Evolutionary conservation across 805 yeast genomes (phyloP).

Genomic region (Saccharomycopsis babjevae): DNA sequence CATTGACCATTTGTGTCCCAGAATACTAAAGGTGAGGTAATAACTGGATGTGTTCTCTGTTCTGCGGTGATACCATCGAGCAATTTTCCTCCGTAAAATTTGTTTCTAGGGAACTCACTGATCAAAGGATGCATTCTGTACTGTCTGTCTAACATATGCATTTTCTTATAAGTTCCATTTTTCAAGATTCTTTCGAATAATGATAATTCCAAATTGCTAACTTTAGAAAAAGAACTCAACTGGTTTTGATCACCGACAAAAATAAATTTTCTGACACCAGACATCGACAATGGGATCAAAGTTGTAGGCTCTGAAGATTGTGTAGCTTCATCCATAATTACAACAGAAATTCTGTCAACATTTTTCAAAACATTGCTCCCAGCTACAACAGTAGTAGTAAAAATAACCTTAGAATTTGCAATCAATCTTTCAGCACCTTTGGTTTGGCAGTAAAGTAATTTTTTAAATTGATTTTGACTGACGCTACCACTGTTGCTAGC

Average conservation of each 20-base stretch:
- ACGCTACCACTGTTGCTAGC: conserved; percentile 35
- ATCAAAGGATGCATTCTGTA: conserved; percentile 60
- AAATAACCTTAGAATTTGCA: conserved; percentile 58
- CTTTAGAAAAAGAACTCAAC: conserved; percentile 59
- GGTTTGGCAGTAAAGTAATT: conserved; percentile 35
- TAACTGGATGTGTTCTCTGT: conserved; percentile 36
- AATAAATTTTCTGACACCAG: conserved; percentile 55
- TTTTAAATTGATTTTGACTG: conserved; percentile 39
- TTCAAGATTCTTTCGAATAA: conserved; percentile 55
- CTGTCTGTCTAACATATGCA: conserved; percentile 61
- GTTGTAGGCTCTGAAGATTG: conserved; percentile 69
- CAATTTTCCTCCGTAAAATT: conserved; percentile 40
- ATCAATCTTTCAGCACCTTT: conserved; percentile 40
- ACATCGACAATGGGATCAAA: conserved; percentile 58
- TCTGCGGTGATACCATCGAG: conserved; percentile 49
- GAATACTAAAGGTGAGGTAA: conserved; percentile 47
- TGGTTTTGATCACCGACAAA: conserved; percentile 74
- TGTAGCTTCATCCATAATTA: conserved; percentile 72
- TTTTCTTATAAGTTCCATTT: conserved; percentile 50
- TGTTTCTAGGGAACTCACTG: conserved; percentile 46
- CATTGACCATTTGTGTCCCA: conserved; percentile 47
- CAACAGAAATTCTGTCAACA: conserved; percentile 47
- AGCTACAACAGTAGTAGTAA: conserved; percentile 64
- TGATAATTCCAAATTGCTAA: conserved; percentile 56
- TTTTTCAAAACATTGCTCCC: conserved; percentile 56